These are phyloP conservation scores for Hyaloscypha finlandica DNA, from an alignment of 495 filamentous ascomycete species.

Conservation along the genomic window DNA sequence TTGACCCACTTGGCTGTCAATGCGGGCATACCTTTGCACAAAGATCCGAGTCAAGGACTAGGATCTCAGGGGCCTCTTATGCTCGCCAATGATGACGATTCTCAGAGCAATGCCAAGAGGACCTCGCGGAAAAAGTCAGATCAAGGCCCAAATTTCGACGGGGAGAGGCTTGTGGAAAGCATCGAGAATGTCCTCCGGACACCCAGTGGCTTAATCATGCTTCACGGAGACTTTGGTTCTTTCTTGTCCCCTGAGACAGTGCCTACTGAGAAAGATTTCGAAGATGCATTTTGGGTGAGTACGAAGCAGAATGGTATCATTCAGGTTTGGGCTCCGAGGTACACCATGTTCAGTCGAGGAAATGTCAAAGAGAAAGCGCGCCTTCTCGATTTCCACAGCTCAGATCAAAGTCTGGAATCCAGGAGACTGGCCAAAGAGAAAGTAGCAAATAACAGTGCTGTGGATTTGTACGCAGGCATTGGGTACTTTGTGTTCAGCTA, in stretches of 20 bases:
- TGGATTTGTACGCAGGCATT: slow-evolving; percentile 90
- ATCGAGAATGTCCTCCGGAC: slow-evolving; percentile 67
- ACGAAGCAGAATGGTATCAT: slow-evolving; percentile 74
- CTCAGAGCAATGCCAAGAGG: neutral
- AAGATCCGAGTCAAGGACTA: neutral
- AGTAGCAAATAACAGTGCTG: slow-evolving; percentile 42
- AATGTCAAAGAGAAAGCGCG: slow-evolving; percentile 89
- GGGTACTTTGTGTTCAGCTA: slow-evolving; percentile 91
- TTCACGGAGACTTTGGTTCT: slow-evolving; percentile 70
- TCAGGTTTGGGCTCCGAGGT: slow-evolving; percentile 85
- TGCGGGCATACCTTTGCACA: slow-evolving; percentile 63
- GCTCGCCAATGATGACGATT: neutral
- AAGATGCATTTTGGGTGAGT: slow-evolving; percentile 70
- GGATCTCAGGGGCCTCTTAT: neutral
- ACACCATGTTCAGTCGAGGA: slow-evolving; percentile 90
- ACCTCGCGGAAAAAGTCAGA: neutral
- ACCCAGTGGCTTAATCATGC: slow-evolving; percentile 59
- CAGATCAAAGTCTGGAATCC: neutral
- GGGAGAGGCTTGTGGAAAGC: neutral
- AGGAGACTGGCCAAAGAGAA: slow-evolving; percentile 5
- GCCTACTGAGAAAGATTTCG: slow-evolving; percentile 48
- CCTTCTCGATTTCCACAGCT: slow-evolving; percentile 54
- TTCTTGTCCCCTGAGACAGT: slow-evolving; percentile 18
- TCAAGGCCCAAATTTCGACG: neutral
- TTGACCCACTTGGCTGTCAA: slow-evolving; percentile 75